phyloP scores from a whole-genome alignment of 495 filamentous ascomycete species.

The Trichoderma erinaceum region DNA sequence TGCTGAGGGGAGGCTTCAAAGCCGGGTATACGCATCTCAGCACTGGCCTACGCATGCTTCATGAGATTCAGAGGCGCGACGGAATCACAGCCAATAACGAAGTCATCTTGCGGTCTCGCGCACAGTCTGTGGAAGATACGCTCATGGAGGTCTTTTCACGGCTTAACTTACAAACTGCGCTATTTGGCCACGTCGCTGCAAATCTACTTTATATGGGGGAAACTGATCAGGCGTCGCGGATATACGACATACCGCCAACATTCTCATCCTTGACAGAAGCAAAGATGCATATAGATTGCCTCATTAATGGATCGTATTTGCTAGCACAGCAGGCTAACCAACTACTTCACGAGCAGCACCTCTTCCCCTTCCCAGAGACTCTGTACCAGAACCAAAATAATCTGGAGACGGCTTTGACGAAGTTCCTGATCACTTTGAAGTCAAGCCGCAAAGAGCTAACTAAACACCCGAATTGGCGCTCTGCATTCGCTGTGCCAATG shows the following conservation, averaged over 20 bases:
- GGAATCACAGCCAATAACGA: slow-evolving; percentile 4
- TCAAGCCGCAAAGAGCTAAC: slow-evolving; percentile 13
- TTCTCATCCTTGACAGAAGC: slow-evolving; percentile 25
- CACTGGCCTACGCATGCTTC: slow-evolving; percentile 33
- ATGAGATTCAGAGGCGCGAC: slow-evolving; percentile 20
- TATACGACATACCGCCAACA: slow-evolving; percentile 15
- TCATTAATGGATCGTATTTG: not conserved
- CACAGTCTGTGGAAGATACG: slow-evolving; percentile 30
- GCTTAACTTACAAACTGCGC: slow-evolving; percentile 32
- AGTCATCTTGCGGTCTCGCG: slow-evolving; percentile 20
- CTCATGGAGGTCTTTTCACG: slow-evolving; percentile 34
- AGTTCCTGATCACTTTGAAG: slow-evolving; percentile 26
- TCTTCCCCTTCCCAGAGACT: not conserved
- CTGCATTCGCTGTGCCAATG: slow-evolving; percentile 24
- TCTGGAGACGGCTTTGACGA: slow-evolving; percentile 8
- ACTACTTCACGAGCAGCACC: not conserved
- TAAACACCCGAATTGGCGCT: not conserved
- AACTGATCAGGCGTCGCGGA: too few species aligned
- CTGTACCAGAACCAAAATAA: not conserved
- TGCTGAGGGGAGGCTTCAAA: slow-evolving; percentile 41
- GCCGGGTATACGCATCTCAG: slow-evolving; percentile 42
- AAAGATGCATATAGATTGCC: slow-evolving; percentile 4
- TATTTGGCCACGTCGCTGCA: slow-evolving; percentile 24
- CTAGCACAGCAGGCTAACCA: not conserved
- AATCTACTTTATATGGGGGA: slow-evolving; percentile 18